Evolutionary conservation across 176 grass and related monocot genomes (phyloP).

Genomic region (Eragrostis nindensis): DNA sequence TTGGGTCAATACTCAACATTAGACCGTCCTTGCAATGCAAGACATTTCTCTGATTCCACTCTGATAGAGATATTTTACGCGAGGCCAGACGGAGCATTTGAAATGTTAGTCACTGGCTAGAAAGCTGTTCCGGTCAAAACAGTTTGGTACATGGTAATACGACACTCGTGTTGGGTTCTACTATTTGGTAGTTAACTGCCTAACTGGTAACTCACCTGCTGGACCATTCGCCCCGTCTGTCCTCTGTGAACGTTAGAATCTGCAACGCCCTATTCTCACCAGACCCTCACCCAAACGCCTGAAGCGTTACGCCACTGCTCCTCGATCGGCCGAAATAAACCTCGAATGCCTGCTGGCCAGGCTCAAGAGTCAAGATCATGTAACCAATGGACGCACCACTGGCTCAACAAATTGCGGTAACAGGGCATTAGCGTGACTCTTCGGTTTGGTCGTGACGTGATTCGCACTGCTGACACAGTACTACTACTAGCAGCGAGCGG

Average conservation of each 20-base stretch:
- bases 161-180: background rate
- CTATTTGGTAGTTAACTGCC: background rate
- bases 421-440: background rate
- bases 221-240: too few species aligned
- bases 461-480: constrained; percentile 13
- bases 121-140: too few species aligned
- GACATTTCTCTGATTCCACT: too few species aligned
- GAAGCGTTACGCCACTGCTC: background rate
- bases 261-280: background rate
- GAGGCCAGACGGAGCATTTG: background rate
- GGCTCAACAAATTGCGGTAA: background rate
- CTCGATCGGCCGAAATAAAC: too few species aligned
- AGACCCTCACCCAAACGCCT: background rate
- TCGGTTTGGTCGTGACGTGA: constrained; percentile 12
- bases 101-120: too few species aligned
- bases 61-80: too few species aligned
- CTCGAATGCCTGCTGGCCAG: too few species aligned
- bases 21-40: too few species aligned
- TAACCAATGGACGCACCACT: too few species aligned
- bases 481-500: background rate
- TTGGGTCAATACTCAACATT: too few species aligned
- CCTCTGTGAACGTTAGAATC: background rate
- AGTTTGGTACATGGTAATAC: background rate
- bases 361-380: too few species aligned
- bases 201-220: too few species aligned